Conservation (phyloP, 371 early-diverging fungal genomes). For the Encephalitozoon hellem region DNA sequence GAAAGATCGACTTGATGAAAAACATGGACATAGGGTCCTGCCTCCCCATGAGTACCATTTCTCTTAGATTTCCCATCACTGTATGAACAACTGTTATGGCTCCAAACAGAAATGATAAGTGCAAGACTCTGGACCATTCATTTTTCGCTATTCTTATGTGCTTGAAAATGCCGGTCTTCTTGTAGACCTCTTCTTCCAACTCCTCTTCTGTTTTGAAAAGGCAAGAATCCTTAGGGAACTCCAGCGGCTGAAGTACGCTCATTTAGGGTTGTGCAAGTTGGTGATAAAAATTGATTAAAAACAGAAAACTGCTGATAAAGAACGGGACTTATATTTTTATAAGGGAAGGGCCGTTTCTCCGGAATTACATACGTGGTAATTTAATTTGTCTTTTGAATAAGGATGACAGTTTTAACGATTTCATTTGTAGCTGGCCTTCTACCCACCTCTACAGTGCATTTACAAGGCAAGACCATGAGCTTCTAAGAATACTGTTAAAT, state of each 20-base stretch:
- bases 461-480: too few species aligned
- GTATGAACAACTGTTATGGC: slow-evolving; percentile 46
- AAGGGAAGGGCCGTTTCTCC: not conserved
- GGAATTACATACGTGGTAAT: not conserved
- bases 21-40: slow-evolving; percentile 53
- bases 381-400: not conserved
- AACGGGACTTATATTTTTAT: not conserved
- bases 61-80: slow-evolving; percentile 53
- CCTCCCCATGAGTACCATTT: slow-evolving; percentile 48
- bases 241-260: not conserved
- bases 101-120: slow-evolving; percentile 45
- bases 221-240: not conserved
- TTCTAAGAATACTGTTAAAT: too few species aligned
- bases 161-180: not conserved
- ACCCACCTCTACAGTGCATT: not conserved
- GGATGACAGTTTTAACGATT: not conserved
- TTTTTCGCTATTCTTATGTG: slow-evolving; percentile 32
- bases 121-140: slow-evolving; percentile 48
- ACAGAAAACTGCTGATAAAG: not conserved
- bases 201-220: not conserved
- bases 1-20: slow-evolving; percentile 51
- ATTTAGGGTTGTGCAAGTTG: not conserved
- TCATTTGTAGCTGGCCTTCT: not conserved
- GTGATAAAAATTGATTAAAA: not conserved
- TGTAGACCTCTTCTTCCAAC: not conserved